Percentiles rank a stretch among this genome's conserved stretches.
Evolutionary conservation across 768 basidiomycete species (phyloP).

Genomic region (Trametes meyenii): DNA sequence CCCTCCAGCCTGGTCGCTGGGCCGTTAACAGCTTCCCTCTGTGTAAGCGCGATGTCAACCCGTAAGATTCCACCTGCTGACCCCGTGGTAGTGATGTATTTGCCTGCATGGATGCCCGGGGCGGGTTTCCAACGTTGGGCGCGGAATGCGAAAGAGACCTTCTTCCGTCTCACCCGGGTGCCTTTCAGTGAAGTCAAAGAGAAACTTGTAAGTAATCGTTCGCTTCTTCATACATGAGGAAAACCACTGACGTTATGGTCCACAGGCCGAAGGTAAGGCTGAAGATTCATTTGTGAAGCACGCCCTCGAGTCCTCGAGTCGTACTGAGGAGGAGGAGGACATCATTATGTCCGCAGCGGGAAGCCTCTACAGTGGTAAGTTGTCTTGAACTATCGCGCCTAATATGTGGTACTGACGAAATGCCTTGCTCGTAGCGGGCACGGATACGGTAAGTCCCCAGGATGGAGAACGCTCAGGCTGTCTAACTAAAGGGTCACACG

Average conservation of each 20-base stretch:
- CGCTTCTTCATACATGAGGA: neutral
- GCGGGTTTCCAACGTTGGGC: constrained; percentile 27
- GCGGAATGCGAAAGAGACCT: constrained; percentile 1
- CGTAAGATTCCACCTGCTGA: neutral
- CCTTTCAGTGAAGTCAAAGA: constrained; percentile 20
- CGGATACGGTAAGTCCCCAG: constrained; percentile 11
- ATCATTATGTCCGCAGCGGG: constrained; percentile 12
- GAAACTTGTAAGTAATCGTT: neutral
- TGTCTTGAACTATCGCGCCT: neutral
- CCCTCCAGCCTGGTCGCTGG: constrained; percentile 43
- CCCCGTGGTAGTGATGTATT: constrained; percentile 11
- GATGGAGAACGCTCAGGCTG: neutral
- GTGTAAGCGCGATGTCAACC: neutral
- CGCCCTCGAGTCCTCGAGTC: constrained; percentile 1
- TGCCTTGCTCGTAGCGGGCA: constrained; percentile 3
- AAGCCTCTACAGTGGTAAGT: constrained; percentile 18
- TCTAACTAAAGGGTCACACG: neutral
- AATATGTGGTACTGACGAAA: neutral
- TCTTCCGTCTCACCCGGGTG: neutral
- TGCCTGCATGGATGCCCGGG: constrained; percentile 29
- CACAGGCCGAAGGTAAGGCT: neutral
- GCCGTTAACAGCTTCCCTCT: constrained; percentile 42
- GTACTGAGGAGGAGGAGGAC: constrained; percentile 9
- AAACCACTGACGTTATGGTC: neutral
- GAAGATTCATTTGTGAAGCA: neutral